Evolutionary conservation across 2,329 filamentous ascomycete species (phyloP), one percentile per base, ranked within the genome.

Genomic region (Trichoderma sp.): DNA sequence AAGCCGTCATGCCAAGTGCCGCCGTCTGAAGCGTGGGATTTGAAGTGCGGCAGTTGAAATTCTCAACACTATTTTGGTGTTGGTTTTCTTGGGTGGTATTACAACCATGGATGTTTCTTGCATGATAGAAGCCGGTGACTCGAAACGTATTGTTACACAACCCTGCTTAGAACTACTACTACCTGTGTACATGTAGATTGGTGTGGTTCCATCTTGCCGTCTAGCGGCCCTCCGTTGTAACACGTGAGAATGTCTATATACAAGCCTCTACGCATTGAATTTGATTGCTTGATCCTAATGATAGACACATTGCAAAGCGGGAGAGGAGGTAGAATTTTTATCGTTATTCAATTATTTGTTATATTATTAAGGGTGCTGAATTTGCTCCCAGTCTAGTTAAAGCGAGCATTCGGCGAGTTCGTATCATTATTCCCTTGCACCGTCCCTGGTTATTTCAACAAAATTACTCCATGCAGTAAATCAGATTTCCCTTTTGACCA

Each of bases 341-440:
- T 48, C 39, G 19, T 60, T 48, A 48, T 34, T 48, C 29, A 60
- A 17, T 34, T 60, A 50, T 35, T 34, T 53, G 17, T 12, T 54
- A 48, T 34, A 54, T 34, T 34, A 54, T 54, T 54, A 54, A 29
- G 27, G 17, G 27, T 17, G 8, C n/a, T 25, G 19, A 22, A 50
- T 13, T 13, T 10, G 52, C 52, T 54, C 52, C 52, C 27, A 54
- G 22, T 58, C 35, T 58, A 58, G 19, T 9, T 27, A 19, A 19
- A 15, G 54, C 42, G 59, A 63, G 59, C 45, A 19, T 52, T 37
- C 10, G 22, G 54, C 42, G 15, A 15, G 35, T 12, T 35, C 19
- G n/a, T n/a, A 37, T 63, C 59, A 34, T 60, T 60, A 60, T 52
- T 37, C 22, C 59, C 19, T 52, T 35, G 32, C 59, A 50, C 45